Evolutionary conservation across 2,329 filamentous ascomycete genomes (phyloP), one percentile per base, ranked within the genome.

Genomic region (Talaromyces sp.): DNA sequence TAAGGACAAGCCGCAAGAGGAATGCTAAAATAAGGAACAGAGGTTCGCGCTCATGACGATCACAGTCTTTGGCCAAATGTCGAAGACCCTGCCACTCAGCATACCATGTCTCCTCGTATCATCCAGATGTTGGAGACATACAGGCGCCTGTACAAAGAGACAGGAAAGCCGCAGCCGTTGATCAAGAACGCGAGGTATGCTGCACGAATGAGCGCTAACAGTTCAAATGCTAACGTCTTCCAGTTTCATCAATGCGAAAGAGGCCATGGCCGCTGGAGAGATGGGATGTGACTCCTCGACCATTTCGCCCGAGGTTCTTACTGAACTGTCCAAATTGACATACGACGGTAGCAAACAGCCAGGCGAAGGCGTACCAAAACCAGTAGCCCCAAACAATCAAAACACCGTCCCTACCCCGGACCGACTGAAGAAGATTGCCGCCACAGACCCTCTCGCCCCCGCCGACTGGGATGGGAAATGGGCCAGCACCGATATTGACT

Each of bases 101-200:
- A 82, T 61, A 77, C 80, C 29, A 81, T 79, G 70, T 77, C 78
- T 8, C 70, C 79, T 0, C 74, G 80, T 17, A 68, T 81, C n/a
- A 61, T 81, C 21, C 79, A 81, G 63, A 82, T 82, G 50, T 68
- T 81, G 17, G 77, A 81, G 61, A 78, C 74, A 0, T 82, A 81
- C 69, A 75, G 73, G 60, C 72, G 71, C 3, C 71, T 81, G 21
- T 79, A 78, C 61, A 74, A 73, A 55, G 75, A 79, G 63, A 82
- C 79, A 0, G 80, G 80, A n/a, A 75, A 76, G 60, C 73, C 77
- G 56, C 80, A 82, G 67, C 80, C 81, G 1, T 69, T 80, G 11
- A 64, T 82, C 14, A 82, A 81, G 66, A 77, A 78, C 49, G 79
- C 79, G 3, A 79, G 76, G 74, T 76, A 67, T 52, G 62, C 54